These are phyloP conservation scores for Microcyclosporella mali DNA, from an alignment of 2,329 filamentous ascomycete genomes.

Conservation along the genomic window DNA sequence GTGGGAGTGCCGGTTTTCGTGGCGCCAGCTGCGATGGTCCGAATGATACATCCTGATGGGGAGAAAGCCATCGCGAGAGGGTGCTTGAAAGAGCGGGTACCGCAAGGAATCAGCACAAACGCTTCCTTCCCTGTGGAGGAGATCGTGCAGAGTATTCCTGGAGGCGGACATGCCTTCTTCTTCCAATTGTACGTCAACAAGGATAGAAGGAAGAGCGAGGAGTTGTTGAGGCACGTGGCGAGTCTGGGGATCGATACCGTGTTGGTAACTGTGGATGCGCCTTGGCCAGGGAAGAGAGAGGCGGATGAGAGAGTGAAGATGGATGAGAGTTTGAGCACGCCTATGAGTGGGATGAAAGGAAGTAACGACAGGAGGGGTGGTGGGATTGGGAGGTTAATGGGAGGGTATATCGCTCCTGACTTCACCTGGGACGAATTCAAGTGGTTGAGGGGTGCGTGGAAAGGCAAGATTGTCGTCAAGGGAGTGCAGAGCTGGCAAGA, in stretches of 20 bases:
- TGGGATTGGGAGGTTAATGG: conserved; percentile 51
- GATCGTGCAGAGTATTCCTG: conserved; percentile 22
- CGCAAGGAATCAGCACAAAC: conserved; percentile 31
- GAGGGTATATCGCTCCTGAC: conserved; percentile 51
- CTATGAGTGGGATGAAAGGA: conserved; percentile 46
- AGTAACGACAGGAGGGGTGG: conserved; percentile 51
- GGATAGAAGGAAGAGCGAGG: conserved; percentile 47
- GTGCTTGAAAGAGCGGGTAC: conserved; percentile 22
- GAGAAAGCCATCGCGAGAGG: conserved; percentile 33
- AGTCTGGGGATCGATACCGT: conserved; percentile 47
- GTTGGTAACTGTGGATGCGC: conserved; percentile 55
- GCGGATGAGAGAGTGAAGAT: conserved; percentile 43
- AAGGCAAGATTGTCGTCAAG: conserved; percentile 40
- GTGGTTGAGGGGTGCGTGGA: conserved; percentile 39
- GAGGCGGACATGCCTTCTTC: conserved; percentile 38
- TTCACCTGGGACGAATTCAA: conserved; percentile 46
- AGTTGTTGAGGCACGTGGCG: conserved; percentile 44
- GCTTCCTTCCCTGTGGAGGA: conserved; percentile 30
- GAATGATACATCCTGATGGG: conserved; percentile 34
- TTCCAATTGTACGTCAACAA: conserved; percentile 60
- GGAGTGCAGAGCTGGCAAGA: conserved; percentile 39
- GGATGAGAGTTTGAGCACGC: conserved; percentile 43
- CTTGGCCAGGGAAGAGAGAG: conserved; percentile 51
- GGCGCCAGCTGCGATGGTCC: conserved; percentile 34
- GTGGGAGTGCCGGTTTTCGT: conserved; percentile 34